Evolutionary conservation across 2,329 filamentous ascomycete species (phyloP).

Genomic region (Bimuria novae-zelandiae): DNA sequence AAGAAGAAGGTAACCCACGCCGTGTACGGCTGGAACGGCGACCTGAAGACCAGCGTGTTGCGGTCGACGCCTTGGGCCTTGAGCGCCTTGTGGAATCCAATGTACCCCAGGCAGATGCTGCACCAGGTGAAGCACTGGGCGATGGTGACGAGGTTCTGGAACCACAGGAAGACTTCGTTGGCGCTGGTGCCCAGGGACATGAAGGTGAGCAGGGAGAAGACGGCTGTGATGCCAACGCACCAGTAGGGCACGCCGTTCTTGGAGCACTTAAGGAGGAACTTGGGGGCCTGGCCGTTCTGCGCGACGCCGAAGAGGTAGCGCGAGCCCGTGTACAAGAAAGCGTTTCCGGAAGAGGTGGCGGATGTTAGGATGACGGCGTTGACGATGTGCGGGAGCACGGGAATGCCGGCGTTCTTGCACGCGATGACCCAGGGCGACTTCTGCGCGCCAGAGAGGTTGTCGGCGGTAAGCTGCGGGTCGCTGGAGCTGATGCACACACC

Average conservation of each 20-base stretch:
- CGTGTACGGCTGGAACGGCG: conserved; percentile 55
- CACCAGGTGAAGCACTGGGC: conserved; percentile 61
- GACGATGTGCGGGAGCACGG: conserved; percentile 70
- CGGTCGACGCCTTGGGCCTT: conserved; percentile 61
- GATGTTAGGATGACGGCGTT: conserved; percentile 78
- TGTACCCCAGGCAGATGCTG: conserved; percentile 59
- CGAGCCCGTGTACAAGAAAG: conserved; percentile 62
- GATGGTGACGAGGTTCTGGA: conserved; percentile 69
- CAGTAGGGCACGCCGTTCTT: conserved; percentile 51
- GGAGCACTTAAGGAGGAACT: conserved; percentile 55
- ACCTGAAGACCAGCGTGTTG: conserved; percentile 54
- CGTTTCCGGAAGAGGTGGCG: conserved; percentile 71
- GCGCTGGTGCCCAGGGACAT: conserved; percentile 54
- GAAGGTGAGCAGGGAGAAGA: conserved; percentile 55
- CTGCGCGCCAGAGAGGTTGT: conserved; percentile 42
- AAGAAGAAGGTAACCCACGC: conserved; percentile 65
- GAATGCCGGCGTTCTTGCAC: conserved; percentile 68
- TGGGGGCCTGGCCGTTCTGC: conserved; percentile 58
- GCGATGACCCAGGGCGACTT: conserved; percentile 63
- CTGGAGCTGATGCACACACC: conserved; percentile 64
- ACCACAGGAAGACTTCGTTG: conserved; percentile 65
- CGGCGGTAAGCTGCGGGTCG: conserved; percentile 56
- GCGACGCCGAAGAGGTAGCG: conserved; percentile 57
- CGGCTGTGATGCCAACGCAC: conserved; percentile 43
- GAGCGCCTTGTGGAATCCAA: conserved; percentile 58